Evolutionary conservation across 2,329 filamentous ascomycete species (phyloP).

Genomic region (Cadophora luteo-olivacea): DNA sequence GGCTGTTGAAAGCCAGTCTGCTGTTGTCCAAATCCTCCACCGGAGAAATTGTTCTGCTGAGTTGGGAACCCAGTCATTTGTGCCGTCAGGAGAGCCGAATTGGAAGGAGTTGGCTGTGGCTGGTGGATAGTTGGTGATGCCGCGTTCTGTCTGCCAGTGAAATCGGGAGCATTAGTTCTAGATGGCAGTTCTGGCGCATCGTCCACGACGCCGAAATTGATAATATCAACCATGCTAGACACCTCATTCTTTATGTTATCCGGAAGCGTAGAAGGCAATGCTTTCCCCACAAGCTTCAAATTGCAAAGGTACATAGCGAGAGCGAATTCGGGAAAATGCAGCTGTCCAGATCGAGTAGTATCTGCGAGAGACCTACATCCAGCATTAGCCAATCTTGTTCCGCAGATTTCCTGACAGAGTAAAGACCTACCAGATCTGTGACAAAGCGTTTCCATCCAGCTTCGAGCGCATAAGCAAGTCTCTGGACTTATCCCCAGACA

Average conservation of each 20-base stretch:
- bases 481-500: slow-evolving; percentile 91
- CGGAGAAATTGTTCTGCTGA: slow-evolving; percentile 52
- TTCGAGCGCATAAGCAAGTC: slow-evolving; percentile 89
- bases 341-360: slow-evolving; percentile 93
- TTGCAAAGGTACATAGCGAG: slow-evolving; percentile 99
- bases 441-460: slow-evolving; percentile 84
- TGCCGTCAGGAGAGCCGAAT: slow-evolving; percentile 65
- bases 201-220: slow-evolving; percentile 90
- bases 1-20: slow-evolving; percentile 51
- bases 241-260: slow-evolving; percentile 95
- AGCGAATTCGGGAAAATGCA: slow-evolving; percentile 97
- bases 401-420: slow-evolving; percentile 9
- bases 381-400: slow-evolving; percentile 37
- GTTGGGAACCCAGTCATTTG: slow-evolving; percentile 73
- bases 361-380: slow-evolving; percentile 81
- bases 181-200: slow-evolving; percentile 61
- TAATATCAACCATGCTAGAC: slow-evolving; percentile 99
- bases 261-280: slow-evolving; percentile 75
- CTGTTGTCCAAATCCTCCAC: slow-evolving; percentile 50
- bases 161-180: slow-evolving; percentile 73
- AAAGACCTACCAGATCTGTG: slow-evolving; percentile 83
- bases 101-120: slow-evolving; percentile 78
- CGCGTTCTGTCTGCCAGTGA: slow-evolving; percentile 62
- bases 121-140: slow-evolving; percentile 66
- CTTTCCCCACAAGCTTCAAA: slow-evolving; percentile 85